Base-by-base conservation (phyloP, 2,329 filamentous ascomycete genomes). In the Dactylonectria macrodidyma region DNA sequence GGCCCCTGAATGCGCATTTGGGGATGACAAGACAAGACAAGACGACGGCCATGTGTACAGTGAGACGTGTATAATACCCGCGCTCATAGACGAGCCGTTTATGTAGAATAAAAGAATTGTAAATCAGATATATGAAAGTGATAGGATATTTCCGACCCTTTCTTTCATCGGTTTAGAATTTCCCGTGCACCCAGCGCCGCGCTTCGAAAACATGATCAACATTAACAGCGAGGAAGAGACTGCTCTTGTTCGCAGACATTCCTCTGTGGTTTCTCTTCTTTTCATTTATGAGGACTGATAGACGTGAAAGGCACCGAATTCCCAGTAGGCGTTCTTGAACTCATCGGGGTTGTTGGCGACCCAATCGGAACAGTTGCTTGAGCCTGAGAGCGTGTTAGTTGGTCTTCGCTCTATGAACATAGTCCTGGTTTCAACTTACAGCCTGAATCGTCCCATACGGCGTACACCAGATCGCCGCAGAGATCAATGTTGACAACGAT, bases 401-500 rank as follows among this genome's bases (percentile, higher is more conserved):
- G 73, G 63, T 57, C 10, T 19, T 61, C 3, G n/a, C 26, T 22
- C 34, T 9, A 22, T 16, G 10, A 33, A 10, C 5, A 2, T 19
- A 8, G 0, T 8, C n/a, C 8, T 6, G 4, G 22, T 8, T 1
- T 16, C 22, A 10, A 75, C 79, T 77, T 75, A 82, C 84, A 86
- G 60, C 83, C 84, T 22, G 87, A 87, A 12, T 78, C 71, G 2
- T 80, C 78, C 72, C 85, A 89, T 38, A 81, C 78, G 3, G 79
- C 81, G 52, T 86, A 85, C 3, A 86, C 87, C 71, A 88, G 82
- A 47, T 86, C 78, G 0, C 90, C 91, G 70, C 90, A 92, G 8
- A 92, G 79, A 76, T 90, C 88, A 69, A 92, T 91, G 73, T 92
- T 91, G 48, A 85, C 85, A 69, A 92, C 85, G 71, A 92, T 92